These are phyloP conservation scores for Sarocladium kiliense DNA, from an alignment of 2,329 filamentous ascomycete genomes.

Conservation along the genomic window DNA sequence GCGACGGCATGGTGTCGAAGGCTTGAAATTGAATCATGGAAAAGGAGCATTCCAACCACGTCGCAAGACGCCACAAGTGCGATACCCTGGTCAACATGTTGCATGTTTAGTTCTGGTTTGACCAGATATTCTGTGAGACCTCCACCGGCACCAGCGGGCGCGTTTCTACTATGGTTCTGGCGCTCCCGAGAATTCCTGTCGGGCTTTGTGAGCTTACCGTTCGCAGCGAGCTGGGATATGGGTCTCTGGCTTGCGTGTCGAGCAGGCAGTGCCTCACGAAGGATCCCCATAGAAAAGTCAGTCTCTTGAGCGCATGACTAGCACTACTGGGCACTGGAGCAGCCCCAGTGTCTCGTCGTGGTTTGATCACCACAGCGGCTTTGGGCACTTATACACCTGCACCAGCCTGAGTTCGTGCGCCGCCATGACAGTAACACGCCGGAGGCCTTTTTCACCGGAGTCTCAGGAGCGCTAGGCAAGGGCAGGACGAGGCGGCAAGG, in stretches of 20 bases:
- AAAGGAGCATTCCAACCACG: conserved; percentile 3
- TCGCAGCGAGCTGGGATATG: neutral
- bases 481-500: neutral
- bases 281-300: neutral
- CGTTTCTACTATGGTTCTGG: neutral
- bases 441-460: neutral
- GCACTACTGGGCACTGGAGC: neutral
- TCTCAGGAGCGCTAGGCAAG: neutral
- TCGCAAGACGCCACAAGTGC: neutral
- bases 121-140: neutral
- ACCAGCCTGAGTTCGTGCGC: neutral
- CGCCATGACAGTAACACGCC: neutral
- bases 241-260: neutral
- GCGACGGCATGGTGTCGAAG: neutral
- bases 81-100: neutral
- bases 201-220: neutral
- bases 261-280: neutral
- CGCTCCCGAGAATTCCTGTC: conserved; percentile 4
- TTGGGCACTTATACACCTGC: neutral
- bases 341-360: conserved; percentile 5
- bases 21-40: neutral
- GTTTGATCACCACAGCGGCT: conserved; percentile 4
- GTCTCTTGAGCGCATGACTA: conserved; percentile 6
- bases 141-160: conserved; percentile 1
- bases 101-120: conserved; percentile 4